Evolutionary conservation across 345 rosid genomes (phyloP), one percentile per base, ranked within the genome.

Genomic region (Salix exigua): DNA sequence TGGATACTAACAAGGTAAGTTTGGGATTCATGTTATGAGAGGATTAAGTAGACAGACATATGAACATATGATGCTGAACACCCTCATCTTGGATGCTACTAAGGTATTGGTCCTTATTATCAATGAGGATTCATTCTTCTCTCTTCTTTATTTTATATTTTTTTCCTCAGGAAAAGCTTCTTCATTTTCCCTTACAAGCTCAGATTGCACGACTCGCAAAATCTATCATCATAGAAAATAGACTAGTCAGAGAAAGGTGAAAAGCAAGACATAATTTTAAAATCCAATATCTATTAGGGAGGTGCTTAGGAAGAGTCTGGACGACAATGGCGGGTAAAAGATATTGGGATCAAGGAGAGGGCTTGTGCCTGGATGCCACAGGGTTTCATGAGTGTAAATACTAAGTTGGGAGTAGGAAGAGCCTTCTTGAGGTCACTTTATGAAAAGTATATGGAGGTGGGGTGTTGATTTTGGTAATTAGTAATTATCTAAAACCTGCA

Each of bases 11-110:
- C 70, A 90, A 82, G 90, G 97, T 91, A 93, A 91, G 87, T 93
- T 96, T 76, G 99, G 98, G 75, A 88, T 93, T 83, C 98, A 96
- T 78, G 90, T 91, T 58, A 95, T 95, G 98, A 89, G 92, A 75
- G 99, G 99, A 68, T 88, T 96, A 75, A 96, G 99, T 75, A 85
- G 91, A 61, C 99, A 96, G 73, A 97, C 99, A 62, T 87, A 89
- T 80, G 86, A 90, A 86, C 63, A 19, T 63, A n/a, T 79, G 86
- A 90, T 80, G 92, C n/a, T 90, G 17, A 91, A 93, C 84, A 86
- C 92, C 58, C 94, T 85, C 14, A 93, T 95, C 81, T 68, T 89
- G 80, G 96, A 93, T 78, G 73, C 66, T 19, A 30, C 62, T 69
- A 90, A 82, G 90, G 97, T 91, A 86, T 65, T n/a, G 28, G 17